Evolutionary conservation across 2,329 filamentous ascomycete genomes (phyloP).

Genomic region (Talaromyces albobiverticillius): DNA sequence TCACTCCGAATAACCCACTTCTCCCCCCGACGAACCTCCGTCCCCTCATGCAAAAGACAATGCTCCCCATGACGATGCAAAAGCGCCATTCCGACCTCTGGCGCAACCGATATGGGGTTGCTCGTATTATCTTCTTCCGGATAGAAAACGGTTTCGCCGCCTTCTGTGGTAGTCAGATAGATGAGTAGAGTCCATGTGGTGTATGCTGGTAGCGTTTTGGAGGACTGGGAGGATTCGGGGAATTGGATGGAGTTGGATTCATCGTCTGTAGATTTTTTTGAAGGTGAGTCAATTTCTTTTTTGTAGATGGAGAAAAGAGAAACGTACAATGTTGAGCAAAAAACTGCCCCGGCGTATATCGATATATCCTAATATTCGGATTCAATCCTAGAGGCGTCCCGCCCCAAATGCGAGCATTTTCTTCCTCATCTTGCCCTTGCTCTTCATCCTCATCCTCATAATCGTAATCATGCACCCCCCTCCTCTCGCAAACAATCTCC

Average conservation of each 20-base stretch:
- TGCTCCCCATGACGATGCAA: constrained; percentile 86
- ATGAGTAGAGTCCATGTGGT: constrained; percentile 92
- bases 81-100: constrained; percentile 81
- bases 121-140: constrained; percentile 56
- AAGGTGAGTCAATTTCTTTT: no score
- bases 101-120: constrained; percentile 65
- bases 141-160: constrained; percentile 91
- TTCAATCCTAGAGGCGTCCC: constrained; percentile 81
- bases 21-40: constrained; percentile 73
- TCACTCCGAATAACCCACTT: constrained; percentile 92
- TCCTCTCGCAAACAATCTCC: constrained; percentile 50
- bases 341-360: constrained; percentile 81
- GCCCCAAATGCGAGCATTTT: constrained; percentile 58
- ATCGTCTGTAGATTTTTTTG: no score
- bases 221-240: constrained; percentile 36
- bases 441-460: constrained; percentile 26
- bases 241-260: constrained; percentile 74
- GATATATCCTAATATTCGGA: constrained; percentile 84
- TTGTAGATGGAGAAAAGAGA: constrained; percentile 8
- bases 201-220: constrained; percentile 50
- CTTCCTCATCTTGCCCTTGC: neutral
- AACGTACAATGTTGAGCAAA: constrained; percentile 87
- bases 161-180: constrained; percentile 79
- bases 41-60: constrained; percentile 85
- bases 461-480: constrained; percentile 20